phyloP scores from a whole-genome alignment of 139 green algal genomes.

The Chlamydomonas sphaeroides region DNA sequence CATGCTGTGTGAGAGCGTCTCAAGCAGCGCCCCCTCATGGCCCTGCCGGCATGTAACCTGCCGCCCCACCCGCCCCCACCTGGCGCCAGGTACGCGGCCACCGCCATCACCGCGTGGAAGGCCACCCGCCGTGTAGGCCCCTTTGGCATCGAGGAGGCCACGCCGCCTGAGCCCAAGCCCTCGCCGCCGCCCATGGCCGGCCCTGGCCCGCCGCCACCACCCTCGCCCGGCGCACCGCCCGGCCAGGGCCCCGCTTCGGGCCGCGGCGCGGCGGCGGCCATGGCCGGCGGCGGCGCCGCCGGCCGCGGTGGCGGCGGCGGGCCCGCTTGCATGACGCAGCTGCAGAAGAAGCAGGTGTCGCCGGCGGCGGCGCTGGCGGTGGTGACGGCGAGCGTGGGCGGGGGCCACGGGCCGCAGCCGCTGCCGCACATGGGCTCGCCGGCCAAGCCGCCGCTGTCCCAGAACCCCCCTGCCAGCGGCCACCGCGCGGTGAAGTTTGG shows the following conservation, averaged over 20 bases:
- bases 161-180: neutral
- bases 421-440: no score
- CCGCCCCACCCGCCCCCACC: neutral
- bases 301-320: constrained; percentile 7
- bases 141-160: constrained; percentile 20
- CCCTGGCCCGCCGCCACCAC: neutral
- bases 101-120: constrained; percentile 31
- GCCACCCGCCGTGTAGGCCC: neutral
- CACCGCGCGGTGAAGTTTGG: no score
- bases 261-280: neutral
- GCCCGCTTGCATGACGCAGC: constrained; percentile 69
- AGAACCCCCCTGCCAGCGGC: no score
- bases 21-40: neutral
- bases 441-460: no score
- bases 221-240: neutral
- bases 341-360: constrained; percentile 60
- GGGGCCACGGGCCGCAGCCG: neutral
- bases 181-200: neutral
- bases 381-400: constrained; percentile 9
- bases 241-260: neutral
- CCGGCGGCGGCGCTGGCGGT: constrained; percentile 17
- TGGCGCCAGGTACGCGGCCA: constrained; percentile 14
- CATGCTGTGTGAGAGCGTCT: neutral
- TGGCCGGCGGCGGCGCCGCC: neutral
- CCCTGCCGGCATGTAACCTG: neutral